These are phyloP conservation scores for Plasmodium cynomolgi DNA, from an alignment of 169 alveolate genomes.

Conservation along the genomic window DNA sequence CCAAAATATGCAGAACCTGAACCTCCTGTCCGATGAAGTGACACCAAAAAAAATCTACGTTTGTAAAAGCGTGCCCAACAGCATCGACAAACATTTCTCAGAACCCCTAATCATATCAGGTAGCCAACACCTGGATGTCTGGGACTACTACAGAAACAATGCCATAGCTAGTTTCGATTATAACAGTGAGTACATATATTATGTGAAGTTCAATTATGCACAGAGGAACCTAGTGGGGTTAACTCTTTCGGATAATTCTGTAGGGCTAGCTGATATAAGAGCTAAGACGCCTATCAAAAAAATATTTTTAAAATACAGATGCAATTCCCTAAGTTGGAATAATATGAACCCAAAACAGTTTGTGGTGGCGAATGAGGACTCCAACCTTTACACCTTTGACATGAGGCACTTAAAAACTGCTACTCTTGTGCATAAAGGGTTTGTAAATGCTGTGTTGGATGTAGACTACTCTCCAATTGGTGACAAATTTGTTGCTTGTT, in stretches of 20 bases:
- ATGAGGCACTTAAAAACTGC: slow-evolving; percentile 95
- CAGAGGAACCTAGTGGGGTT: slow-evolving; percentile 90
- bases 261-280: slow-evolving; percentile 92
- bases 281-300: slow-evolving; percentile 92
- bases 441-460: slow-evolving; percentile 94
- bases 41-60: slow-evolving; percentile 54
- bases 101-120: slow-evolving; percentile 90
- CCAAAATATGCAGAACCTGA: slow-evolving; percentile 3
- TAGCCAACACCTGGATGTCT: slow-evolving; percentile 87
- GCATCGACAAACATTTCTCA: slow-evolving; percentile 91
- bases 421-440: slow-evolving; percentile 94
- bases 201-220: slow-evolving; percentile 95
- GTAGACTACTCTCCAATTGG: slow-evolving; percentile 98
- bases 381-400: slow-evolving; percentile 97
- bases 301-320: slow-evolving; percentile 90
- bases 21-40: slow-evolving; percentile 25
- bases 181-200: slow-evolving; percentile 84
- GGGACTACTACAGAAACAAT: slow-evolving; percentile 83
- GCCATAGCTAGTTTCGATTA: slow-evolving; percentile 84
- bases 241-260: slow-evolving; percentile 92
- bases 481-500: slow-evolving; percentile 96
- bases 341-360: slow-evolving; percentile 97
- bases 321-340: slow-evolving; percentile 97
- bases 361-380: slow-evolving; percentile 98
- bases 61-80: slow-evolving; percentile 81